Conservation (phyloP, 2,329 filamentous ascomycete genomes). For the Myriosclerotinia scirpicola region DNA sequence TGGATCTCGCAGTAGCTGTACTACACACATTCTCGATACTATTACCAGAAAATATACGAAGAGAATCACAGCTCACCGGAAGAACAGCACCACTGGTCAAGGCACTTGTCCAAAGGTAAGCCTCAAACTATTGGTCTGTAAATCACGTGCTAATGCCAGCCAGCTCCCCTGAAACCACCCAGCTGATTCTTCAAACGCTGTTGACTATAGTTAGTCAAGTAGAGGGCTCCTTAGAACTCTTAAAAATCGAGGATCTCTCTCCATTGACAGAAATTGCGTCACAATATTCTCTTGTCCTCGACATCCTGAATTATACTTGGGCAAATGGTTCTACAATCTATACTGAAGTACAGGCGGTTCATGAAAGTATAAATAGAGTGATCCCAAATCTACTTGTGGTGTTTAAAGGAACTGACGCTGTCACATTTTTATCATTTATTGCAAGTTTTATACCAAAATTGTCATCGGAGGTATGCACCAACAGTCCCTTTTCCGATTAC, state of each 20-base stretch:
- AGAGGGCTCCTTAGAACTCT: slow-evolving; percentile 51
- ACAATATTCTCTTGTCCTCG: slow-evolving; percentile 53
- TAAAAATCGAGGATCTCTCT: slow-evolving; percentile 52
- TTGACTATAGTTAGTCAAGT: slow-evolving; percentile 54
- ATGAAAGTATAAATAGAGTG: slow-evolving; percentile 48
- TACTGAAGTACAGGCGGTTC: slow-evolving; percentile 40
- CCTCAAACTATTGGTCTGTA: neutral
- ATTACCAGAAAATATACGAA: slow-evolving; percentile 50
- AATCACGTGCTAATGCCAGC: slow-evolving; percentile 24
- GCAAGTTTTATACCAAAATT: slow-evolving; percentile 53
- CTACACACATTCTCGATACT: slow-evolving; percentile 61
- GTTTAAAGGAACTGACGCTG: slow-evolving; percentile 60
- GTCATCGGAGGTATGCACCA: slow-evolving; percentile 47
- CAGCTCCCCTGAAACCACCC: slow-evolving; percentile 54
- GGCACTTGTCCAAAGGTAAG: slow-evolving; percentile 55
- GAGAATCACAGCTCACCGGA: slow-evolving; percentile 50
- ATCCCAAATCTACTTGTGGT: slow-evolving; percentile 52
- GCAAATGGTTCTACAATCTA: slow-evolving; percentile 47
- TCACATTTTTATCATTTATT: slow-evolving; percentile 59
- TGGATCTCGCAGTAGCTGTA: slow-evolving; percentile 62
- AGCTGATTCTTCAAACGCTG: slow-evolving; percentile 57
- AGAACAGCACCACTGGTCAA: slow-evolving; percentile 55
- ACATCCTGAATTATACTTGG: slow-evolving; percentile 59
- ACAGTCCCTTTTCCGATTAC: neutral
- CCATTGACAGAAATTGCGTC: slow-evolving; percentile 58